Conservation (phyloP, 139 green algal species). For the Coelastrella sp. region DNA sequence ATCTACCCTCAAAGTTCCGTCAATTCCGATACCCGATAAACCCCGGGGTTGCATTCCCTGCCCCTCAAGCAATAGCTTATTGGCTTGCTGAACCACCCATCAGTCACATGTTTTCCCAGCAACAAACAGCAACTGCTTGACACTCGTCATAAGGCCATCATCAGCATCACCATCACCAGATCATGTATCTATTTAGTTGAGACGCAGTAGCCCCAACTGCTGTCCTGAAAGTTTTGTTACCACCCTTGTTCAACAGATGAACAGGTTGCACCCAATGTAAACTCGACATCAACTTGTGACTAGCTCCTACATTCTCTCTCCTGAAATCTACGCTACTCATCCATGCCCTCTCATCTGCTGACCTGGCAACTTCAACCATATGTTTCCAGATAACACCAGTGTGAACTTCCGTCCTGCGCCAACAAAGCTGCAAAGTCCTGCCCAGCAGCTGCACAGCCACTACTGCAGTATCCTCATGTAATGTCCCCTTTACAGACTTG, state of each 20-base stretch:
- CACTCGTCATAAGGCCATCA: not conserved
- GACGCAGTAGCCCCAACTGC: not conserved
- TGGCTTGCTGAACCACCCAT: no score
- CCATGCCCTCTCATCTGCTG: not conserved
- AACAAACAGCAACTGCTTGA: not conserved
- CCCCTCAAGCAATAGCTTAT: no score
- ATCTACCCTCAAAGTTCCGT: no score
- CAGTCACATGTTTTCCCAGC: no score
- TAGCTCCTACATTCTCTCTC: not conserved
- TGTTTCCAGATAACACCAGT: conserved; percentile 56
- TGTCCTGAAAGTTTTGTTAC: not conserved
- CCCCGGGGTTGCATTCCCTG: no score
- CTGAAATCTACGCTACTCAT: not conserved
- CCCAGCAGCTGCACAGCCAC: conserved; percentile 44
- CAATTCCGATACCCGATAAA: no score
- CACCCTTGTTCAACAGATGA: not conserved
- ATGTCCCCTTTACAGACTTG: no score
- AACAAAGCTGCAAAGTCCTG: conserved; percentile 51
- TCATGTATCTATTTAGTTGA: no score
- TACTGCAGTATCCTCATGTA: conserved; percentile 38
- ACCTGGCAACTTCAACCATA: conserved; percentile 36
- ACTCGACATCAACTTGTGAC: not conserved
- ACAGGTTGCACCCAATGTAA: not conserved
- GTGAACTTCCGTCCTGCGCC: conserved; percentile 61
- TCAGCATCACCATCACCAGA: not conserved